Conservation (phyloP, 768 basidiomycete genomes). For the Rhodocollybia butyracea region DNA sequence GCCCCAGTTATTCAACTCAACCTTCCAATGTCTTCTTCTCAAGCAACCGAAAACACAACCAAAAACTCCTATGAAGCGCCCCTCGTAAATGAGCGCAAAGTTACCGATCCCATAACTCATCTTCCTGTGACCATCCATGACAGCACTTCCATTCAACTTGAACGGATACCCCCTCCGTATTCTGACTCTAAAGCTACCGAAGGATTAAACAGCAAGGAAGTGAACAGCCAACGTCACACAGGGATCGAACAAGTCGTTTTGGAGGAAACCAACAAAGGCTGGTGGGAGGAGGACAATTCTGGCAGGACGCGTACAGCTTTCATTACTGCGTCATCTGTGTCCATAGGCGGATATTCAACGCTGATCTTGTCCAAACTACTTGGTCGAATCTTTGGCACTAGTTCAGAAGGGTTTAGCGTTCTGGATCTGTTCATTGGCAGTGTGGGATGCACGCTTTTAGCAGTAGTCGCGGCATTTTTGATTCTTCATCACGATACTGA, state of each 20-base stretch:
- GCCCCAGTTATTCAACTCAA: not conserved
- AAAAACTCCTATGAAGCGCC: not conserved
- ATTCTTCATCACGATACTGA: not conserved
- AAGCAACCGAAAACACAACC: not conserved
- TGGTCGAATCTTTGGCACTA: not conserved
- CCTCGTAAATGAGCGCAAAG: constrained; percentile 3
- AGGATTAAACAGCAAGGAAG: not conserved
- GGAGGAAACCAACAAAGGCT: constrained; percentile 25
- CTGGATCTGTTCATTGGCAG: not conserved
- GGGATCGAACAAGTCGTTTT: constrained; percentile 26
- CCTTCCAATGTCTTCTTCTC: not conserved
- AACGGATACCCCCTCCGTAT: not conserved
- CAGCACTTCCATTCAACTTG: constrained; percentile 11
- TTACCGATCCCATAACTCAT: constrained; percentile 15
- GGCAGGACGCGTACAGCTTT: constrained; percentile 14
- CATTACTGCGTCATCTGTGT: constrained; percentile 7
- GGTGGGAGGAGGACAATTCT: constrained; percentile 32
- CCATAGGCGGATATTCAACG: constrained; percentile 2
- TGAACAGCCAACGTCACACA: constrained; percentile 13
- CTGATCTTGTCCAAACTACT: constrained; percentile 7
- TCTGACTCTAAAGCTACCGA: constrained; percentile 2
- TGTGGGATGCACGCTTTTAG: not conserved
- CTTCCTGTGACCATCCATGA: constrained; percentile 12
- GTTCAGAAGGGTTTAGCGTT: not conserved
- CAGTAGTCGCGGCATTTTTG: not conserved